Percentiles rank a stretch among this genome's conserved stretches.
Conservation (phyloP, 805 yeast species). For the Diddensiella santjacobensis region DNA sequence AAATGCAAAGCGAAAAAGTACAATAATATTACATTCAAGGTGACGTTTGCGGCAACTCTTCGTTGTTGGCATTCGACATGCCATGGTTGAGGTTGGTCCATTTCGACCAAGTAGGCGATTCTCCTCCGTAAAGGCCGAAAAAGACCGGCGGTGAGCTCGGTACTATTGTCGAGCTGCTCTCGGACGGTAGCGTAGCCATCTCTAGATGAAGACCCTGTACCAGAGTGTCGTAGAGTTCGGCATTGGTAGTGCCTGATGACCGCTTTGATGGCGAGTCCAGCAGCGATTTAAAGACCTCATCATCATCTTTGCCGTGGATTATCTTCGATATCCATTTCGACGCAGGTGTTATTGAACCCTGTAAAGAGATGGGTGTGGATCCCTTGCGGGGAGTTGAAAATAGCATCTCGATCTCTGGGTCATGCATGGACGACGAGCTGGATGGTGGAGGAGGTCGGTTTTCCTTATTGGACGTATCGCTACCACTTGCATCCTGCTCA, state of each 20-base stretch:
- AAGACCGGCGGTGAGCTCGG: constrained; percentile 4
- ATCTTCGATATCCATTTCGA: constrained; percentile 18
- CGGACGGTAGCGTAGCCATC: not conserved
- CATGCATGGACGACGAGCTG: not conserved
- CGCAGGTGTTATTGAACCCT: constrained; percentile 13
- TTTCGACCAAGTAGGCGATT: constrained; percentile 3
- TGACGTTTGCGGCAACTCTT: not conserved
- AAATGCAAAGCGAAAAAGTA: not conserved
- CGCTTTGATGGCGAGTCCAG: constrained; percentile 18
- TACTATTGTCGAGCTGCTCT: not conserved
- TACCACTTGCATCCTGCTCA: not conserved
- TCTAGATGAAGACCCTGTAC: constrained; percentile 1
- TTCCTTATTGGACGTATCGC: constrained; percentile 16
- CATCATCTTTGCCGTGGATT: constrained; percentile 19
- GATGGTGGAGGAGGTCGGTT: constrained; percentile 17
- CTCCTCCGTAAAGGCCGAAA: constrained; percentile 2
- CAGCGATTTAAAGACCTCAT: constrained; percentile 20
- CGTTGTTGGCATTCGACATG: not conserved
- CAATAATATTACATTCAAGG: constrained; percentile 1
- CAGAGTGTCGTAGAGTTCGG: constrained; percentile 4
- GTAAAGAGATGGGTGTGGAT: not conserved
- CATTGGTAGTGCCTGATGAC: not conserved
- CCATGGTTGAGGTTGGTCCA: not conserved
- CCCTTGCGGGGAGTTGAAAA: constrained; percentile 18
- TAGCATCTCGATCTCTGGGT: constrained; percentile 14